Base-by-base conservation (phyloP, 2,329 filamentous ascomycete genomes). In the Thelonectria rubi region DNA sequence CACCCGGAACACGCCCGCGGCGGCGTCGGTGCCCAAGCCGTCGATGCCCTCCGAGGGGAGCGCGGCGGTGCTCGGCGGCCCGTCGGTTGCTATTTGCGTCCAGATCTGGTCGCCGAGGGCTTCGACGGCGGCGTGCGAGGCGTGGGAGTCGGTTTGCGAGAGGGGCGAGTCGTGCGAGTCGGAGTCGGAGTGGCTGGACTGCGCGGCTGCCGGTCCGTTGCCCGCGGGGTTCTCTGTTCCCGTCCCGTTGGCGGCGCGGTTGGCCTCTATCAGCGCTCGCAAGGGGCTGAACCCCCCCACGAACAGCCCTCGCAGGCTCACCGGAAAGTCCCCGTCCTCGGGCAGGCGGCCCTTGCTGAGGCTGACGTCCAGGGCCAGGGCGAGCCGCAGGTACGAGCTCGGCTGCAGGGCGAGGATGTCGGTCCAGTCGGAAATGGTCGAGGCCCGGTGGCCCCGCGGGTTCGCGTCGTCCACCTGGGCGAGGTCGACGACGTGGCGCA, bases 321-420 rank as follows among this genome's bases (percentile, higher is more conserved):
- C 76, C 1, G 78, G 78, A 39, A 81, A 79, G 59, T 80, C 78
- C 0, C 76, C 73, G 49, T 80, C 78, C 40, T 76, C 76, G 0
- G 76, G 77, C 0, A 80, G 62, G 1, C 78, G 73, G 1, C 78
- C 78, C 58, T 79, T 79, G 62, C 78, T 80, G 11, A 81, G 73
- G 21, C 77, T 78, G 17, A 80, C 71, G 50, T 80, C 78, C 72
- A 81, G 76, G 3, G 78, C 78, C 69, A 82, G 73, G 5, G 80
- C 79, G 5, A 82, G 71, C 2, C 78, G 77, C 10, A 81, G 71
- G 57, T 81, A 81, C 7, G 74, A 75, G 9, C 74, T 74, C 0
- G 79, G 78, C 32, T 80, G 75, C 0, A 73, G 74, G 8, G 77
- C 76, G 12, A 81, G 70, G 6, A 80, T 79, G 34, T 80, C 78